A percentile compares a stretch with the other conserved stretches of the same genome.
Conservation (phyloP, 805 yeast species). For the Pichia gijzeniarum region DNA sequence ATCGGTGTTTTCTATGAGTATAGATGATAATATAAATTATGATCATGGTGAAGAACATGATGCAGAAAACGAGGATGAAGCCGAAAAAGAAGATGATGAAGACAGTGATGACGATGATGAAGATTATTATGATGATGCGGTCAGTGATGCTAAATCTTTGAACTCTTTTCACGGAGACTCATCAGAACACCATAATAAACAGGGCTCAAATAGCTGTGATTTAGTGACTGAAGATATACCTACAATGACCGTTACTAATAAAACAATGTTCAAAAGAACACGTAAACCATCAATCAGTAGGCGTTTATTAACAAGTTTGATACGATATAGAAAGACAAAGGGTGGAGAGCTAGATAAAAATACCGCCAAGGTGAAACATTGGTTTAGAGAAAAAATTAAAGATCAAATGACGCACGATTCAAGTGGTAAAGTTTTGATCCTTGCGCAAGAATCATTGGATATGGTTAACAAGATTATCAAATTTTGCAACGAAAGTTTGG, state of each 20-base stretch:
- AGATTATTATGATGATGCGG: conserved; percentile 14
- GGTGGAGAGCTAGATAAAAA: conserved; percentile 11
- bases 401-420: conserved; percentile 32
- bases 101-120: conserved; percentile 2
- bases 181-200: neutral
- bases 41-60: conserved; percentile 16
- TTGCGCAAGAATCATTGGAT: conserved; percentile 86
- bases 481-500: conserved; percentile 79
- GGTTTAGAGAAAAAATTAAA: conserved; percentile 26
- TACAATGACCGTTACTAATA: conserved; percentile 10
- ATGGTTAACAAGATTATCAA: conserved; percentile 78
- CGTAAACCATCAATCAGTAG: conserved; percentile 20
- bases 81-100: conserved; percentile 13
- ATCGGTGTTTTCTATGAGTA: conserved; percentile 6
- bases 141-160: neutral
- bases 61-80: conserved; percentile 15
- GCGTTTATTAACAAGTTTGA: conserved; percentile 24
- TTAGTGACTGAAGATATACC: conserved; percentile 7
- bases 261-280: conserved; percentile 11
- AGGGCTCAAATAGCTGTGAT: conserved; percentile 14
- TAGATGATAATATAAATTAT: conserved; percentile 18
- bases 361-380: conserved; percentile 13
- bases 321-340: conserved; percentile 21
- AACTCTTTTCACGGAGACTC: conserved; percentile 9
- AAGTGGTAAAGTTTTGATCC: conserved; percentile 66